Evolutionary conservation across 352 stramenopile species (phyloP), one percentile per base, ranked within the genome.

Genomic region (Pythium phragmitis): DNA sequence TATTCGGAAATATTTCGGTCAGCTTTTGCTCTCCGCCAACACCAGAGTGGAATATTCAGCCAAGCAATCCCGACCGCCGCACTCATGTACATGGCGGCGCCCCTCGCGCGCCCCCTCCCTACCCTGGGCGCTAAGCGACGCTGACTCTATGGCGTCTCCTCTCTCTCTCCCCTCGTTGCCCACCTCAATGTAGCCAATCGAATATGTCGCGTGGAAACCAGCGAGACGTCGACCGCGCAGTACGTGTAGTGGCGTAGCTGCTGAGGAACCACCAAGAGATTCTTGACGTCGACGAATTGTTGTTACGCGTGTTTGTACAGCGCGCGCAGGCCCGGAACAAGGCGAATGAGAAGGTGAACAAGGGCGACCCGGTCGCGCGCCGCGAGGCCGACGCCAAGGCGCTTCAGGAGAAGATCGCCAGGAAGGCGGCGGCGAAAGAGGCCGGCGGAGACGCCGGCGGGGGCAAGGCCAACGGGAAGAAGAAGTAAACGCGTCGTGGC

Each of bases 151-250:
- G 52, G 43, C 45, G 19, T 59, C 14, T 41, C 4, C 48, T 3
- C 36, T 33, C 17, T 43, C 23, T 62, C 21, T 19, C 23, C 33
- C 16, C 19, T 17, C 50, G 3, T 51, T 60, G 34, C 11, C 49
- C 28, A 26, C 16, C 51, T 39, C 34, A 9, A 9, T 39, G 34
- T 39, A 28, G 45, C 17, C n/a, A 34, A 60, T 8, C 30, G 61
- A 34, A 30, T 57, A 92, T 94, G 85, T 85, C 81, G 39, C 85
- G 85, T 65, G 85, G 85, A n/a, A 91, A 94, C 73, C 85, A 94
- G 71, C 78, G 85, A 60, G 85, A 94, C 57, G 63, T 62, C 43
- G 85, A 94, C 56, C 85, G 85, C 47, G 81, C 79, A 54, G 85
- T 94, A 68, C 36, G 78, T 78, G 9, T 45, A 46, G 6, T 46